Evolutionary conservation across 2,329 filamentous ascomycete species (phyloP).

Genomic region (Alternaria angustiovoidea): DNA sequence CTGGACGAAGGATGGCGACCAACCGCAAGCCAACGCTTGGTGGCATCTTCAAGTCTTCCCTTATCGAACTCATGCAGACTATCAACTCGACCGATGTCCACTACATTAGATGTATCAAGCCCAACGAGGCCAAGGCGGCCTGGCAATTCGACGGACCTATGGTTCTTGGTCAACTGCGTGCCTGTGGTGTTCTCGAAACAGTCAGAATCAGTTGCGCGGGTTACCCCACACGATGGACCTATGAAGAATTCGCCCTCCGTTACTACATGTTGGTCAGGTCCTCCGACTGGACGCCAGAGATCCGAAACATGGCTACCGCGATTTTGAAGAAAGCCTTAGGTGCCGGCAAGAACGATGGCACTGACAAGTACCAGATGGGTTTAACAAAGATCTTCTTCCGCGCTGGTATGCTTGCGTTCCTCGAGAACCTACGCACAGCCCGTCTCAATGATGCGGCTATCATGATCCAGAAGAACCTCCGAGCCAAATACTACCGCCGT

Average conservation of each 20-base stretch:
- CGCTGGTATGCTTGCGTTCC: slow-evolving; percentile 96
- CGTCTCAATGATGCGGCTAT: slow-evolving; percentile 92
- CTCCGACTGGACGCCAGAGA: slow-evolving; percentile 88
- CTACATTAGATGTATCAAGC: slow-evolving; percentile 99
- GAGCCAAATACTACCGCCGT: slow-evolving; percentile 92
- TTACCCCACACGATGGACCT: slow-evolving; percentile 98
- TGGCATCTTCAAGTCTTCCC: slow-evolving; percentile 97
- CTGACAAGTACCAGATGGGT: slow-evolving; percentile 96
- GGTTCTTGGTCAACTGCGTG: slow-evolving; percentile 95
- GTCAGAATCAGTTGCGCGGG: slow-evolving; percentile 97
- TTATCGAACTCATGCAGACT: slow-evolving; percentile 97
- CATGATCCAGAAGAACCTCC: slow-evolving; percentile 98
- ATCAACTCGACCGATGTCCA: slow-evolving; percentile 99
- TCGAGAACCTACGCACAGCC: slow-evolving; percentile 91
- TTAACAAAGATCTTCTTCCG: slow-evolving; percentile 99
- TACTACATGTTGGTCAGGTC: slow-evolving; percentile 99
- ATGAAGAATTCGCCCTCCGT: slow-evolving; percentile 94
- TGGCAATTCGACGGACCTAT: slow-evolving; percentile 99
- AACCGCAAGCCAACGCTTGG: slow-evolving; percentile 96
- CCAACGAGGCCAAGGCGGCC: slow-evolving; percentile 93
- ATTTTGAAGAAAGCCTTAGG: slow-evolving; percentile 88
- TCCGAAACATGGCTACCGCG: slow-evolving; percentile 90
- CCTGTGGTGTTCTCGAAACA: slow-evolving; percentile 98
- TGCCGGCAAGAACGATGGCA: slow-evolving; percentile 67
- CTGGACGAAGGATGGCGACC: slow-evolving; percentile 86